Evolutionary conservation across 495 filamentous ascomycete species (phyloP).

Genomic region (Daldinia vernicosa): DNA sequence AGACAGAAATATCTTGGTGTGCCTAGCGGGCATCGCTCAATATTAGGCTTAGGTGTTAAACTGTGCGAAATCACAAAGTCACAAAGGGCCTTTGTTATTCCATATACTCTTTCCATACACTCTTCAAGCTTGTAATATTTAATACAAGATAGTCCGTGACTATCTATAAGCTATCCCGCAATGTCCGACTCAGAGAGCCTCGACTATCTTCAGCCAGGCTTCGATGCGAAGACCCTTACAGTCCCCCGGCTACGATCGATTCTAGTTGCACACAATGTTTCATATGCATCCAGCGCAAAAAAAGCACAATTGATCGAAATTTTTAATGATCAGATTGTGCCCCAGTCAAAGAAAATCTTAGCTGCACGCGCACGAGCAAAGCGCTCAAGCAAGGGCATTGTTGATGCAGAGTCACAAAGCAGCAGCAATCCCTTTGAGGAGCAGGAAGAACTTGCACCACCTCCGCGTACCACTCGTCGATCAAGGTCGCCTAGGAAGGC

Average conservation of each 20-base stretch:
- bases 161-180: conserved; percentile 31
- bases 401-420: conserved; percentile 71
- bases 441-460: conserved; percentile 55
- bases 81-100: background rate
- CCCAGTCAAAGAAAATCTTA: conserved; percentile 78
- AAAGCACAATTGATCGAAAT: conserved; percentile 86
- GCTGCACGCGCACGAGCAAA: conserved; percentile 77
- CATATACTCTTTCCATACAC: background rate
- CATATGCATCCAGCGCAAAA: conserved; percentile 83
- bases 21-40: conserved; percentile 10
- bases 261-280: conserved; percentile 83
- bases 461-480: conserved; percentile 51
- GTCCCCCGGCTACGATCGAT: conserved; percentile 88
- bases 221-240: conserved; percentile 84
- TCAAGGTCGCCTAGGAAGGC: conserved; percentile 60
- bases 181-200: conserved; percentile 73
- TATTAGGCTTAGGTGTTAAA: conserved; percentile 2
- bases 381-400: conserved; percentile 84
- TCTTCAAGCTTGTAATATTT: background rate
- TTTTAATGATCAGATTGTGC: conserved; percentile 80
- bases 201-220: conserved; percentile 84
- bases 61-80: conserved; percentile 4
- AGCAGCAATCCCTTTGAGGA: conserved; percentile 54
- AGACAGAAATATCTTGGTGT: conserved; percentile 4
- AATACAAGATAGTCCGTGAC: background rate